Percentiles rank a stretch among this genome's conserved stretches.
Conservation (phyloP, 805 yeast genomes). For the Candida peoriensis region DNA sequence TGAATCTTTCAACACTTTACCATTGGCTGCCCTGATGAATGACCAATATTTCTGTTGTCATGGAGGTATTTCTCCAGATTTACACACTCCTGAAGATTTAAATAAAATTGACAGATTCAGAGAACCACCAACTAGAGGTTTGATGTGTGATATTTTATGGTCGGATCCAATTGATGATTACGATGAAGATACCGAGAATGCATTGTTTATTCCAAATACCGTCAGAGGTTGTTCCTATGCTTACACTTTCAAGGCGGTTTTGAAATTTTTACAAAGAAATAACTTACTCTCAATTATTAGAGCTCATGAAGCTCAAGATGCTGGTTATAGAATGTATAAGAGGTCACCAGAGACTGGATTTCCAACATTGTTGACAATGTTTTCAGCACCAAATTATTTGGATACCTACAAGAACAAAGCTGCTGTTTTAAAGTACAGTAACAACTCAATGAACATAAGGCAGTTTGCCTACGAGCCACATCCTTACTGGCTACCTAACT, state of each 20-base stretch:
- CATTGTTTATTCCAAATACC: conserved; percentile 54
- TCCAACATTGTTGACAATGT: conserved; percentile 85
- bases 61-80: conserved; percentile 90
- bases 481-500: conserved; percentile 95
- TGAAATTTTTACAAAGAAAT: conserved; percentile 72
- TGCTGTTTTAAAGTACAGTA: conserved; percentile 87
- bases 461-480: conserved; percentile 92
- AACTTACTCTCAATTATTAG: conserved; percentile 80
- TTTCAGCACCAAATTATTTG: conserved; percentile 92
- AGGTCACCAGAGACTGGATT: conserved; percentile 80
- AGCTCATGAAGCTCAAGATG: conserved; percentile 98
- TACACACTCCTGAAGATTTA: conserved; percentile 65
- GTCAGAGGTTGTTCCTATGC: conserved; percentile 92
- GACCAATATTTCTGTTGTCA: conserved; percentile 93
- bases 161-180: conserved; percentile 92
- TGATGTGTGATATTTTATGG: conserved; percentile 95
- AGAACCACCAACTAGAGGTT: conserved; percentile 90
- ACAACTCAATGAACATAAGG: conserved; percentile 89
- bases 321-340: conserved; percentile 93
- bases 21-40: conserved; percentile 91
- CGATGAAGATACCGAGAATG: conserved; percentile 51
- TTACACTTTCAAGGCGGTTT: conserved; percentile 70
- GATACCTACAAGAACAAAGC: conserved; percentile 94
- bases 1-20: conserved; percentile 77
- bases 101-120: conserved; percentile 69